Conservation (phyloP, 2,329 filamentous ascomycete species). For the Hymenoscyphus linearis region DNA sequence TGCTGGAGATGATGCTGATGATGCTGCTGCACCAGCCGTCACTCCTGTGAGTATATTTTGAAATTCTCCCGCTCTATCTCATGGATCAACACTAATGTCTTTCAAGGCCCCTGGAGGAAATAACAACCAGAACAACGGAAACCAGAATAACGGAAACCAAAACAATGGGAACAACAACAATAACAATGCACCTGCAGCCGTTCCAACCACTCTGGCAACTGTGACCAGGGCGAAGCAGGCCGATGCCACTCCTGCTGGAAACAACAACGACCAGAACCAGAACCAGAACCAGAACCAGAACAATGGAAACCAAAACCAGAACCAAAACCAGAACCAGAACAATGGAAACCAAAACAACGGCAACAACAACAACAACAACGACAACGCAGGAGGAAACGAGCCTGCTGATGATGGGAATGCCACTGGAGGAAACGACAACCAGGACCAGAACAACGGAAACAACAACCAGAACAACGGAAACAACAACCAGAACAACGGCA, state of each 20-base stretch:
- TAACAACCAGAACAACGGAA: too few relatives aligned
- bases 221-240: slow-evolving; percentile 12
- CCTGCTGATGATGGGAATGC: too few relatives aligned
- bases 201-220: slow-evolving; percentile 15
- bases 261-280: background rate
- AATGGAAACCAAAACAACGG: slow-evolving; percentile 14
- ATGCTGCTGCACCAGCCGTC: too few relatives aligned
- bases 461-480: slow-evolving; percentile 6
- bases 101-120: too few relatives aligned
- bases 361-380: slow-evolving; percentile 15
- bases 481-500: slow-evolving; percentile 1
- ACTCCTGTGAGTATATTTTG: too few relatives aligned
- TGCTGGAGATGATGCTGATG: too few relatives aligned
- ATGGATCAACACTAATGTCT: slow-evolving; percentile 32
- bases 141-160: background rate
- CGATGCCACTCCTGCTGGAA: too few relatives aligned
- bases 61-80: too few relatives aligned
- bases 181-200: background rate
- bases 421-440: background rate
- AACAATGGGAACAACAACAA: background rate
- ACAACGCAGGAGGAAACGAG: too few relatives aligned
- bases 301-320: slow-evolving; percentile 5
- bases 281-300: background rate
- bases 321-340: background rate
- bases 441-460: background rate